Evolutionary conservation across 2,329 filamentous ascomycete species (phyloP).

Genomic region (Ampelomyces quisqualis): DNA sequence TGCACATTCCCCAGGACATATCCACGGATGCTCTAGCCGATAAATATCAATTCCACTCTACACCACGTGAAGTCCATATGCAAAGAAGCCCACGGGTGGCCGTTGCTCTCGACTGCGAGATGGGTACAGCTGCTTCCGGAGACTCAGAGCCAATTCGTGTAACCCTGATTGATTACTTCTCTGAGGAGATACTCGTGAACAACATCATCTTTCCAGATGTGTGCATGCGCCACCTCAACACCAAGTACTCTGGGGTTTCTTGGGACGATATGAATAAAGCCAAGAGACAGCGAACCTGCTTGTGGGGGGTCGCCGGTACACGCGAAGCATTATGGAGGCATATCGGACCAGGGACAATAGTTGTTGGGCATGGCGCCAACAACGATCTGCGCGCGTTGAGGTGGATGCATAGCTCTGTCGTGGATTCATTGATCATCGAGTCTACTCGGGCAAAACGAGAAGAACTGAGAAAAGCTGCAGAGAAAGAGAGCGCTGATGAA

Average conservation of each 20-base stretch:
- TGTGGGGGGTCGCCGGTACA: constrained; percentile 49
- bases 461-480: not conserved
- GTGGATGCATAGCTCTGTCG: constrained; percentile 51
- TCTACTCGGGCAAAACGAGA: constrained; percentile 1
- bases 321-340: constrained; percentile 48
- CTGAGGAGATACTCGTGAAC: constrained; percentile 52
- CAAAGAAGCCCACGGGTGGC: too few species aligned
- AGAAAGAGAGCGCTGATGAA: constrained; percentile 3
- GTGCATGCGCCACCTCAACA: constrained; percentile 53
- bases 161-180: constrained; percentile 53
- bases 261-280: constrained; percentile 44
- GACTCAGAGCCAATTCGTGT: constrained; percentile 57
- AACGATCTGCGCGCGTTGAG: constrained; percentile 50
- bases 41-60: too few species aligned
- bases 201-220: constrained; percentile 53
- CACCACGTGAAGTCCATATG: too few species aligned
- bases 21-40: too few species aligned
- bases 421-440: constrained; percentile 49
- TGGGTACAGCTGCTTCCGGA: constrained; percentile 50
- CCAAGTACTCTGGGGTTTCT: constrained; percentile 53
- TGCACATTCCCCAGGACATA: too few species aligned
- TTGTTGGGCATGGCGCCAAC: constrained; percentile 51
- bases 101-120: constrained; percentile 58
- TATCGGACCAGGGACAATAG: constrained; percentile 50
- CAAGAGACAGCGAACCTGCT: constrained; percentile 32